A percentile compares a stretch with the other conserved stretches of the same genome.
These are phyloP conservation scores for Colletotrichum musicola DNA, from an alignment of 2,329 filamentous ascomycete species.

Conservation along the genomic window DNA sequence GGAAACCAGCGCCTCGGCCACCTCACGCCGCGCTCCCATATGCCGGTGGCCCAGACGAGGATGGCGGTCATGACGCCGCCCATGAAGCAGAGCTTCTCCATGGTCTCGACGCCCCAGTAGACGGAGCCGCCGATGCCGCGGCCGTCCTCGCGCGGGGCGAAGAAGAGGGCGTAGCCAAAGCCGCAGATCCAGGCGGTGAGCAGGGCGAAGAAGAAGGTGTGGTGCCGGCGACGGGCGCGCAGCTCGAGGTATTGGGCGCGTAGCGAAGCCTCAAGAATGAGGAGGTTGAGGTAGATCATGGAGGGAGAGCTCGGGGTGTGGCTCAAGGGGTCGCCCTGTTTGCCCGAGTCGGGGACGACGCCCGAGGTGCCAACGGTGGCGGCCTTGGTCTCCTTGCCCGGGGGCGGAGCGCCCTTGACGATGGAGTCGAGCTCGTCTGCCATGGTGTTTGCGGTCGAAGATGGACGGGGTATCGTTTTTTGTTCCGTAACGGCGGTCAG, in stretches of 20 bases:
- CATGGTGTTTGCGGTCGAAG: slow-evolving; percentile 56
- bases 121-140: slow-evolving; percentile 90
- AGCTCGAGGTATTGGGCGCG: slow-evolving; percentile 93
- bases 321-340: slow-evolving; percentile 77
- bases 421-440: slow-evolving; percentile 83
- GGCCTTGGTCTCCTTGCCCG: slow-evolving; percentile 62
- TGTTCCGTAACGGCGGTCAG: slow-evolving; percentile 21
- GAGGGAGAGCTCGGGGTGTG: slow-evolving; percentile 90
- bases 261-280: slow-evolving; percentile 95
- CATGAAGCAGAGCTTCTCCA: slow-evolving; percentile 91
- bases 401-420: slow-evolving; percentile 87
- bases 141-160: slow-evolving; percentile 96
- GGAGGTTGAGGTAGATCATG: slow-evolving; percentile 97
- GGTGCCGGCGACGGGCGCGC: slow-evolving; percentile 87
- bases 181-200: slow-evolving; percentile 84
- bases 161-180: slow-evolving; percentile 91
- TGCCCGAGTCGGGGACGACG: slow-evolving; percentile 57
- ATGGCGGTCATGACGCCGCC: slow-evolving; percentile 89
- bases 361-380: slow-evolving; percentile 52
- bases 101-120: slow-evolving; percentile 95
- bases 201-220: slow-evolving; percentile 90
- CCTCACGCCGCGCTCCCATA: slow-evolving; percentile 94
- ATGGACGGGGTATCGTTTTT: slow-evolving; percentile 14
- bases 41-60: slow-evolving; percentile 93
- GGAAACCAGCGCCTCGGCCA: slow-evolving; percentile 95